Percentiles rank a stretch among this genome's conserved stretches.
phyloP scores from a whole-genome alignment of 331 rosid species.

The Rhamnella rubrinervis region DNA sequence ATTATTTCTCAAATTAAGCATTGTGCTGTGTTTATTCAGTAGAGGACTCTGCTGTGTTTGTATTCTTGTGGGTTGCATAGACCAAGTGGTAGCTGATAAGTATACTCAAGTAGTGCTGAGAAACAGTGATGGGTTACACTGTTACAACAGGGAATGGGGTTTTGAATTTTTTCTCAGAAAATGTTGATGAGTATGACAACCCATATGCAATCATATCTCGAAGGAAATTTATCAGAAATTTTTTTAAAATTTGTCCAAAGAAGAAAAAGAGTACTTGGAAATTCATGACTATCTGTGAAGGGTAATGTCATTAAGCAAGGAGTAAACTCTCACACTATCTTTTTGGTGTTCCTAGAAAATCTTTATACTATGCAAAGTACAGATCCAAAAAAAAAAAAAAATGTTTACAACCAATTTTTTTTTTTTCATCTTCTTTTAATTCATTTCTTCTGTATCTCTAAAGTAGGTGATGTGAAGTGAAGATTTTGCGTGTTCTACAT shows the following conservation, averaged over 20 bases:
- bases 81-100: not conserved
- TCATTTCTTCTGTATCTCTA: not conserved
- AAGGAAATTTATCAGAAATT: not conserved
- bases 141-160: not conserved
- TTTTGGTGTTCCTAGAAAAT: not conserved
- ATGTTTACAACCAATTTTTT: not conserved
- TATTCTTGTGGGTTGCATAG: not conserved
- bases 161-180: not conserved
- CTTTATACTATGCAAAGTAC: no score
- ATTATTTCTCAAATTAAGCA: no score
- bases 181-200: slow-evolving; percentile 4
- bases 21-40: no score
- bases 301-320: slow-evolving; percentile 5
- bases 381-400: no score
- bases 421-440: not conserved
- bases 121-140: slow-evolving; percentile 5
- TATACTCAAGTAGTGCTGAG: not conserved
- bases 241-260: not conserved
- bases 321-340: not conserved
- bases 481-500: no score
- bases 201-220: not conserved
- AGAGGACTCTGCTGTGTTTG: not conserved
- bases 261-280: not conserved
- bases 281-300: not conserved
- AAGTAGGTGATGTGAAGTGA: no score